Conservation (phyloP, 495 filamentous ascomycete species). For the Trichoderma orchidacearum region DNA sequence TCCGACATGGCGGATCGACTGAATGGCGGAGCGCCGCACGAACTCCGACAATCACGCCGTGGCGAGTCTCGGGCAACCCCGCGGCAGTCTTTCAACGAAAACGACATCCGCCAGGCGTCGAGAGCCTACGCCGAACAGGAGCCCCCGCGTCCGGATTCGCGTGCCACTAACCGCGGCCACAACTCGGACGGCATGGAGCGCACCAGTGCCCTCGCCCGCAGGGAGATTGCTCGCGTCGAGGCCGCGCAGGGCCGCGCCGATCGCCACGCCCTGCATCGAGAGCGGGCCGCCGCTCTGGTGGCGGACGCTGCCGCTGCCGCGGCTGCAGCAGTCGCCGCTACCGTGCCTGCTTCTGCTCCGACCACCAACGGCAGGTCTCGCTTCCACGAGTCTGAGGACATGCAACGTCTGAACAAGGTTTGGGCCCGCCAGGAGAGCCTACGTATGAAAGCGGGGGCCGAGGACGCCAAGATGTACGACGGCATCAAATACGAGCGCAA, state of each 20-base stretch:
- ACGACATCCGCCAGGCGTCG: neutral
- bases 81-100: neutral
- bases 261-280: conserved; percentile 19
- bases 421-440: conserved; percentile 32
- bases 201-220: conserved; percentile 22
- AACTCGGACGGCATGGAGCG: conserved; percentile 19
- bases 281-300: conserved; percentile 1
- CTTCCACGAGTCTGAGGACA: conserved; percentile 22
- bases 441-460: conserved; percentile 18
- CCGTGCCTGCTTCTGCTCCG: neutral
- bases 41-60: conserved; percentile 17
- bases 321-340: neutral
- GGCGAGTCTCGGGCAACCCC: conserved; percentile 3
- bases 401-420: conserved; percentile 28
- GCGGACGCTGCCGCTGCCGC: conserved; percentile 6
- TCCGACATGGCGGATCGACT: conserved; percentile 3
- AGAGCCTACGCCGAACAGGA: neutral
- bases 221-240: conserved; percentile 30
- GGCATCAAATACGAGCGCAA: conserved; percentile 42
- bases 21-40: conserved; percentile 4
- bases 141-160: conserved; percentile 1
- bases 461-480: conserved; percentile 35
- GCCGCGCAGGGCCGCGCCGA: conserved; percentile 22
- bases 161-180: conserved; percentile 16
- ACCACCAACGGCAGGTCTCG: conserved; percentile 10